Evolutionary conservation across 768 basidiomycete genomes (phyloP).

Genomic region (Boletus subcaerulescens): DNA sequence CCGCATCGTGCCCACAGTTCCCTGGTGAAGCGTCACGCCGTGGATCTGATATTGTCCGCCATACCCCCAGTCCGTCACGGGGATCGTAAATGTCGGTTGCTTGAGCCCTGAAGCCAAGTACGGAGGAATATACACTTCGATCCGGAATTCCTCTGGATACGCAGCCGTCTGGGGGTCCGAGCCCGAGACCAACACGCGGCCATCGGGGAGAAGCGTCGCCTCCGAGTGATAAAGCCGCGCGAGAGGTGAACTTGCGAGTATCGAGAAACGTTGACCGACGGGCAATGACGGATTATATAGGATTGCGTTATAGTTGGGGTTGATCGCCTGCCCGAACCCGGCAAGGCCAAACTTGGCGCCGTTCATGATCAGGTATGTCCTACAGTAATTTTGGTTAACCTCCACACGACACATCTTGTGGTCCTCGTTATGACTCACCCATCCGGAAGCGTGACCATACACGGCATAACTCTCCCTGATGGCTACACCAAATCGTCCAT

Average conservation of each 20-base stretch:
- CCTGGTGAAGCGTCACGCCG: conserved; percentile 36
- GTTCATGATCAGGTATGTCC: conserved; percentile 75
- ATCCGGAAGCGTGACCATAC: conserved; percentile 63
- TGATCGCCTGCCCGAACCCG: conserved; percentile 65
- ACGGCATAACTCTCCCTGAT: conserved; percentile 74
- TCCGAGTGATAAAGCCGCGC: conserved; percentile 79
- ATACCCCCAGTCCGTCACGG: conserved; percentile 61
- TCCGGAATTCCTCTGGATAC: conserved; percentile 76
- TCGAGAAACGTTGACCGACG: conserved; percentile 58
- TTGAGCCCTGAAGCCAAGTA: conserved; percentile 65
- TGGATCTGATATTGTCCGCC: conserved; percentile 52
- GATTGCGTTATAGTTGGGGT: conserved; percentile 62
- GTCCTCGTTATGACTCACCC: conserved; percentile 10
- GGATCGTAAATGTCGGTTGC: conserved; percentile 61
- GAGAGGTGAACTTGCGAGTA: conserved; percentile 64
- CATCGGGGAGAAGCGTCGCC: conserved; percentile 71
- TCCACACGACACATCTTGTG: background rate
- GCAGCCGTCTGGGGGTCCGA: conserved; percentile 63
- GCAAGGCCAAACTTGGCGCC: conserved; percentile 69
- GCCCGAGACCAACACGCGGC: conserved; percentile 71
- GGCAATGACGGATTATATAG: conserved; percentile 68
- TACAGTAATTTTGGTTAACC: conserved; percentile 34
- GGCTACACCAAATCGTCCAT: conserved; percentile 40
- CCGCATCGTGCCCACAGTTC: conserved; percentile 46
- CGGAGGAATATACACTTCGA: conserved; percentile 81